Evolutionary conservation across 2,329 filamentous ascomycete genomes (phyloP).

Genomic region (Colletotrichum trifolii): DNA sequence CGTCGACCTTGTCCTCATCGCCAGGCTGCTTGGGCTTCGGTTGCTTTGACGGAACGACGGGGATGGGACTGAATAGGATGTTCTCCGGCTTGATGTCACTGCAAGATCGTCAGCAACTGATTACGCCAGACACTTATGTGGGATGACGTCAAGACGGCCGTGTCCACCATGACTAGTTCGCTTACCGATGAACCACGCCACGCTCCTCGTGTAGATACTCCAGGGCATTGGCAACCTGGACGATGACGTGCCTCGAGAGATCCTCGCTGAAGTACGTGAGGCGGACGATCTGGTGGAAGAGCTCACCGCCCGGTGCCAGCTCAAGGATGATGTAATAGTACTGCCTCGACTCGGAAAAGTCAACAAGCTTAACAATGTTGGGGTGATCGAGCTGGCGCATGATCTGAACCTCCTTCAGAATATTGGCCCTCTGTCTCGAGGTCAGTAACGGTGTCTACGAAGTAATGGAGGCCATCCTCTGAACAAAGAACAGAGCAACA

Average conservation of each 20-base stretch:
- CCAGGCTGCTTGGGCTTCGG: constrained; percentile 86
- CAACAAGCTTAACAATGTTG: constrained; percentile 92
- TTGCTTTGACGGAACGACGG: constrained; percentile 81
- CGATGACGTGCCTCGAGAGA: constrained; percentile 91
- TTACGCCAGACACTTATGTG: constrained; percentile 8
- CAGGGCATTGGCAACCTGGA: constrained; percentile 92
- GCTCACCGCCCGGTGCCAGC: constrained; percentile 91
- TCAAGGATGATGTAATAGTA: constrained; percentile 99
- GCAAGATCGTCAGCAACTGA: constrained; percentile 26
- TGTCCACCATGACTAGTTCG: background rate
- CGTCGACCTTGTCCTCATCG: constrained; percentile 96
- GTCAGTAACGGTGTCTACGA: constrained; percentile 41
- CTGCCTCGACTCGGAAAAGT: constrained; percentile 92
- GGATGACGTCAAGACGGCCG: constrained; percentile 44
- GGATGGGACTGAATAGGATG: constrained; percentile 88
- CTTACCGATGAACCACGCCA: constrained; percentile 96
- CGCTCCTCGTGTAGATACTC: constrained; percentile 95
- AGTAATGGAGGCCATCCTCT: constrained; percentile 35
- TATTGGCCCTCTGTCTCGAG: constrained; percentile 83
- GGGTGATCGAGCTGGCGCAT: constrained; percentile 98
- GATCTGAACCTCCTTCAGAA: constrained; percentile 97
- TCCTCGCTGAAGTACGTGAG: constrained; percentile 99
- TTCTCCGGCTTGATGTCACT: constrained; percentile 99
- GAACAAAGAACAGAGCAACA: constrained; percentile 38
- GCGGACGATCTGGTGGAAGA: constrained; percentile 98